These are phyloP conservation scores for Stenocarpella maydis DNA, from an alignment of 2,329 filamentous ascomycete species.

Conservation along the genomic window DNA sequence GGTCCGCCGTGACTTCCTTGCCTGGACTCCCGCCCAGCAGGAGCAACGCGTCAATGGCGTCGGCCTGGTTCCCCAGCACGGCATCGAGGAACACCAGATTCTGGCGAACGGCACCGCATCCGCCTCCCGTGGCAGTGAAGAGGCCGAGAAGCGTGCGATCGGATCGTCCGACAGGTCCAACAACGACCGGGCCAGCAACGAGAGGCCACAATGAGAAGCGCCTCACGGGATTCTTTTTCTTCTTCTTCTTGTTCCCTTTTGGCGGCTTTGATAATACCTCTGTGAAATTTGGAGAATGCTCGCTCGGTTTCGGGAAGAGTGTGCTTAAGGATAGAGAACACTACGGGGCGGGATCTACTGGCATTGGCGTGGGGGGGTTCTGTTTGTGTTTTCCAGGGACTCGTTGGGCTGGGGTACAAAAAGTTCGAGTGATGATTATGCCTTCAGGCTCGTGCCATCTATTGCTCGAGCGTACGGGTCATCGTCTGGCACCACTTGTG, in stretches of 20 bases:
- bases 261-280: slow-evolving; percentile 6
- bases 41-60: slow-evolving; percentile 68
- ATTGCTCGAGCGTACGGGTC: neutral
- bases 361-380: slow-evolving; percentile 4
- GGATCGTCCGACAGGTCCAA: slow-evolving; percentile 33
- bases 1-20: slow-evolving; percentile 84
- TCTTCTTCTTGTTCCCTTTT: neutral
- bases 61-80: slow-evolving; percentile 72
- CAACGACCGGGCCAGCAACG: slow-evolving; percentile 23
- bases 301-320: slow-evolving; percentile 6
- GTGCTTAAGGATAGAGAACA: slow-evolving; percentile 21
- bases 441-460: neutral
- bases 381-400: neutral
- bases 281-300: neutral
- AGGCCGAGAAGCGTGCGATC: slow-evolving; percentile 32
- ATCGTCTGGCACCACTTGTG: slow-evolving; percentile 3
- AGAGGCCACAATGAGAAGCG: slow-evolving; percentile 21
- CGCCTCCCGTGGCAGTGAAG: slow-evolving; percentile 23
- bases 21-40: slow-evolving; percentile 80
- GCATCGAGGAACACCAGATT: slow-evolving; percentile 74
- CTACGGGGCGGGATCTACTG: neutral
- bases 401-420: neutral
- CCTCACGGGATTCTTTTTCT: neutral
- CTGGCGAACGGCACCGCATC: slow-evolving; percentile 48
- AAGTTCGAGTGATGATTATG: slow-evolving; percentile 20